A percentile compares a stretch with the other conserved stretches of the same genome.
These are phyloP conservation scores for Blastobotrys serpentis DNA, from an alignment of 1,139 yeast species.

Conservation along the genomic window DNA sequence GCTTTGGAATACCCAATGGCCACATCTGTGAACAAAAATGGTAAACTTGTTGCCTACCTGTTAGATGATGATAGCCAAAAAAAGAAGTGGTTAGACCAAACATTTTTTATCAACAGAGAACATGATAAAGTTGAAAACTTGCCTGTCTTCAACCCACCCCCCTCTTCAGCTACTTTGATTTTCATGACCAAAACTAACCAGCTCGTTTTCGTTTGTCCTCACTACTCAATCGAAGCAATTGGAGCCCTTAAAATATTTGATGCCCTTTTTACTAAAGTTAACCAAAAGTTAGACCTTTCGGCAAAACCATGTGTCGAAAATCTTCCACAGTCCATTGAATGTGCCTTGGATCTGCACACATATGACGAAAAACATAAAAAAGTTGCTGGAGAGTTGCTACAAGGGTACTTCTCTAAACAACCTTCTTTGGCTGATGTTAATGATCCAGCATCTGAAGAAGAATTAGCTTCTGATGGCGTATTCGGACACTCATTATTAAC, in stretches of 20 bases:
- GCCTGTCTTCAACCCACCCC: conserved; percentile 1
- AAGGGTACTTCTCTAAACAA: not conserved
- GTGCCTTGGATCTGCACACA: conserved; percentile 6
- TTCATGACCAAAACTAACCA: conserved; percentile 10
- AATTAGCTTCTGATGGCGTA: not conserved
- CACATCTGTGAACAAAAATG: conserved; percentile 4
- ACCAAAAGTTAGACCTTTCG: not conserved
- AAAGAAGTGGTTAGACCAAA: conserved; percentile 9
- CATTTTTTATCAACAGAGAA: conserved; percentile 7
- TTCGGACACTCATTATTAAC: not conserved
- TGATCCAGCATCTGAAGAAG: conserved; percentile 7
- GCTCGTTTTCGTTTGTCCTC: conserved; percentile 12
- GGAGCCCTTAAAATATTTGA: conserved; percentile 12
- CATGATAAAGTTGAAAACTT: not conserved
- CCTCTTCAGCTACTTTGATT: conserved; percentile 6
- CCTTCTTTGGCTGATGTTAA: conserved; percentile 11
- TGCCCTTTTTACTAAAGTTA: not conserved
- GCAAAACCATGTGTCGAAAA: not conserved
- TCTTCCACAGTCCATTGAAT: conserved; percentile 10
- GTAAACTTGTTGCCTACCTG: not conserved
- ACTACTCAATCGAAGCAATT: conserved; percentile 11
- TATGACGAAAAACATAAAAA: not conserved
- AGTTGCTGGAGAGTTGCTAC: not conserved
- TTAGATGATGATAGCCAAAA: not conserved
- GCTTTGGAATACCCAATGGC: conserved; percentile 13